Evolutionary conservation across 768 basidiomycete genomes (phyloP), one percentile per base, ranked within the genome.

Genomic region (Boletus fagicola): DNA sequence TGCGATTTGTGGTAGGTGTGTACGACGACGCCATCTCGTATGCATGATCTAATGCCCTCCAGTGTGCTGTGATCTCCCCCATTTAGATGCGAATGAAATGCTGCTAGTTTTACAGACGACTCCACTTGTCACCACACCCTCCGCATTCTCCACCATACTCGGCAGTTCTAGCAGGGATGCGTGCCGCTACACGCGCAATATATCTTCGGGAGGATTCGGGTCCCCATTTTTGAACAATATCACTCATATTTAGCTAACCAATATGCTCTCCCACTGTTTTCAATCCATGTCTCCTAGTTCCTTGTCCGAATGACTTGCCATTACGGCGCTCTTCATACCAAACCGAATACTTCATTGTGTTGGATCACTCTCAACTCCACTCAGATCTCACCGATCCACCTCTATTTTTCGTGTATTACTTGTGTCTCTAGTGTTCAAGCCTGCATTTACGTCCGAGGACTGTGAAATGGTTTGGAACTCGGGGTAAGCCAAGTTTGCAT

Each of bases 1-100:
- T 55, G 36, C 16, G 54, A 56, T 38, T 43, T 51, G 45, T 54
- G 46, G 38, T 47, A 61, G 58, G 71, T 65, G 51, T 48, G 49
- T 59, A 36, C 36, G 48, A 57, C 53, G 44, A 40, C 16, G 13
- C 33, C 35, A 30, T 13, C 33, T 40, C 46, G 20, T 50, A 30
- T 4, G 24, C 35, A 50, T 30, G 50, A 47, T 63, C 59, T 62
- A 30, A 67, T 51, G 51, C 28, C 11, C 18, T 51, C 10, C 36
- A 62, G 61, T 38, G 35, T 56, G 51, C 30, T 16, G 40, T 20
- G n/a, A 45, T 54, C 48, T 51, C 39, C 56, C 43, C 20, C n/a
- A 40, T 58, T 56, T 61, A 61, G 61, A 54, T 30, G 18, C 53
- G 39, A 46, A 51, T 36, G 54, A 43, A 57, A 52, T 52, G 7